Evolutionary conservation across 768 basidiomycete genomes (phyloP).

Genomic region (Pleurotus eryngii): DNA sequence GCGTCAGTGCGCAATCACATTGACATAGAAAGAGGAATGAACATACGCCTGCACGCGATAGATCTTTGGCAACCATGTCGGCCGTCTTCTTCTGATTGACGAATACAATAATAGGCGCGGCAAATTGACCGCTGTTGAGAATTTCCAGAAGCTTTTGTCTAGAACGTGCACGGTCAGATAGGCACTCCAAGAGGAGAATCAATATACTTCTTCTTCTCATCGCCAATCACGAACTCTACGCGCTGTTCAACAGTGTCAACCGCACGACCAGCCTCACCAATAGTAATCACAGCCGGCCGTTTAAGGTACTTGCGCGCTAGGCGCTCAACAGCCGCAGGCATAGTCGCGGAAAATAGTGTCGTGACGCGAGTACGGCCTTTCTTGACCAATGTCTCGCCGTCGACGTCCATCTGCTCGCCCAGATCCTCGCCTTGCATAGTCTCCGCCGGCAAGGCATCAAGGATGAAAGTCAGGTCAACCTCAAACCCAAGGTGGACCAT

Average conservation of each 20-base stretch:
- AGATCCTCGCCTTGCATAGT: conserved; percentile 84
- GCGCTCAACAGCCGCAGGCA: conserved; percentile 97
- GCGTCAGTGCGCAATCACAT: conserved; percentile 8
- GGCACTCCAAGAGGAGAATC: not conserved
- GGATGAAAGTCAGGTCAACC: conserved; percentile 87
- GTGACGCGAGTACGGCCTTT: conserved; percentile 88
- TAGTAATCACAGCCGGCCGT: conserved; percentile 92
- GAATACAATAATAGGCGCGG: conserved; percentile 95
- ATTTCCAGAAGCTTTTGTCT: conserved; percentile 89
- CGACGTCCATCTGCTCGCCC: conserved; percentile 75
- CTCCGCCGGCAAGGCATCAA: conserved; percentile 87
- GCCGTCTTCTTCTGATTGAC: conserved; percentile 99
- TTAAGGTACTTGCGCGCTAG: conserved; percentile 91
- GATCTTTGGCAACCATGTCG: conserved; percentile 95
- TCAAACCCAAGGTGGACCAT: conserved; percentile 99
- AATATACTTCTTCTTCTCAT: conserved; percentile 94
- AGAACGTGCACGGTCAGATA: conserved; percentile 8
- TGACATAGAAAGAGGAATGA: not conserved
- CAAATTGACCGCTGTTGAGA: conserved; percentile 78
- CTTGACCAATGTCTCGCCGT: conserved; percentile 62
- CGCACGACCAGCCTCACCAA: conserved; percentile 96
- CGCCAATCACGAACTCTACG: conserved; percentile 88
- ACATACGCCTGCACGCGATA: conserved; percentile 84
- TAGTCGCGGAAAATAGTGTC: conserved; percentile 95
- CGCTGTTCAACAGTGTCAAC: conserved; percentile 97